Evolutionary conservation across 768 basidiomycete genomes (phyloP).

Genomic region (Boletales sp.): DNA sequence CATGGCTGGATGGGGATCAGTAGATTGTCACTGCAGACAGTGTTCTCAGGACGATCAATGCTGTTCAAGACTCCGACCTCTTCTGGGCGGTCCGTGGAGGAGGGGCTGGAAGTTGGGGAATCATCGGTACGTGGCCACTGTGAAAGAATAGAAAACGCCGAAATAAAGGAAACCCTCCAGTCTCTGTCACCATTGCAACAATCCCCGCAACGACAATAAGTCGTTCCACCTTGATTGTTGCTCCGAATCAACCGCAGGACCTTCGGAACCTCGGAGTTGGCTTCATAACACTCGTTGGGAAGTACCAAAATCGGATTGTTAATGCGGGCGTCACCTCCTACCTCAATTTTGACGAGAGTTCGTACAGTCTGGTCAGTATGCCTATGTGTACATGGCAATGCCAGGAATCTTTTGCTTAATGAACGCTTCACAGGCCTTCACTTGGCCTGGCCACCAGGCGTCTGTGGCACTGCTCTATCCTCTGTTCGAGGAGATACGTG

Average conservation of each 20-base stretch:
- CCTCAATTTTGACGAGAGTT: not conserved
- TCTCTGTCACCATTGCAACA: conserved; percentile 15
- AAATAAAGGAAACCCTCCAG: not conserved
- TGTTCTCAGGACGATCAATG: conserved; percentile 36
- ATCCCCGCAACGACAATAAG: conserved; percentile 7
- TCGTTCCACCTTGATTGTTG: conserved; percentile 4
- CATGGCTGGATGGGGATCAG: not conserved
- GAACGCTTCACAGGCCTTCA: conserved; percentile 2
- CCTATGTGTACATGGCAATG: no score
- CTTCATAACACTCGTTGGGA: conserved; percentile 18
- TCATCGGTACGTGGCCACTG: conserved; percentile 28
- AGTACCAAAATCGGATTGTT: conserved; percentile 11
- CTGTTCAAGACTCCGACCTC: conserved; percentile 39
- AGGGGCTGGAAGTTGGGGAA: conserved; percentile 48
- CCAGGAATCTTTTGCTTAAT: not conserved
- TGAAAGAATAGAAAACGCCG: not conserved
- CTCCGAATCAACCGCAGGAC: conserved; percentile 12
- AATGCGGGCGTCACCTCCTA: conserved; percentile 7
- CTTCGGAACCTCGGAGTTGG: conserved; percentile 4
- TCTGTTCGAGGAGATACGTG: conserved; percentile 11
- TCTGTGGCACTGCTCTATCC: conserved; percentile 11
- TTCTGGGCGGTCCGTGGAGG: no score
- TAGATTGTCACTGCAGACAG: conserved; percentile 42
- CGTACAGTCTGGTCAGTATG: conserved; percentile 8
- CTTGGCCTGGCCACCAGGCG: conserved; percentile 5